Evolutionary conservation across 352 stramenopile genomes (phyloP).

Genomic region (Phytophthora brassicae): DNA sequence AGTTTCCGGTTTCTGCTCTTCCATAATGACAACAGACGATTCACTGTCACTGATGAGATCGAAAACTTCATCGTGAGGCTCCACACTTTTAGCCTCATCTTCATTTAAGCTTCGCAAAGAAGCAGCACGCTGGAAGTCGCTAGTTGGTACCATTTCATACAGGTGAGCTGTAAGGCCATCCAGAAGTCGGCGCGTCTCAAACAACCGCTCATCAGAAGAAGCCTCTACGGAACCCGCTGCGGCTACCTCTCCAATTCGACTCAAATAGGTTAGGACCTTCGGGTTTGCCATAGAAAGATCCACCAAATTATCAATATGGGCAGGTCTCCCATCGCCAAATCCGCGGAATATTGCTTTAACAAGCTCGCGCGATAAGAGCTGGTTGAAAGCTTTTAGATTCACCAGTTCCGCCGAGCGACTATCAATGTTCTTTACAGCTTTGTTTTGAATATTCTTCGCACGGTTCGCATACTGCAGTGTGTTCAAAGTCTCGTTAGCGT

Average conservation of each 20-base stretch:
- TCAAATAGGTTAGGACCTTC: constrained; percentile 57
- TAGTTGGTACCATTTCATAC: constrained; percentile 19
- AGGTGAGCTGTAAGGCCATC: constrained; percentile 24
- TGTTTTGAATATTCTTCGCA: constrained; percentile 90
- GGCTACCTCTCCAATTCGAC: constrained; percentile 53
- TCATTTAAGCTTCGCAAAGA: constrained; percentile 17
- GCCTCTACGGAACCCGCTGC: constrained; percentile 21
- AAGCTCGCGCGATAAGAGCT: constrained; percentile 66
- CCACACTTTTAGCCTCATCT: constrained; percentile 12
- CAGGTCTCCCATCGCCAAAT: constrained; percentile 18
- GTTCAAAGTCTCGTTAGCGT: constrained; percentile 75
- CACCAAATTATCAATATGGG: constrained; percentile 32
- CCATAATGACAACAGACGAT: constrained; percentile 42
- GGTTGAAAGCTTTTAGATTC: constrained; percentile 67
- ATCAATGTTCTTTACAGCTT: constrained; percentile 89
- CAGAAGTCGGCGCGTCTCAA: constrained; percentile 23
- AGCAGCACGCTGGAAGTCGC: background rate
- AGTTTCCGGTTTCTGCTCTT: constrained; percentile 26
- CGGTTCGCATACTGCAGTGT: constrained; percentile 88
- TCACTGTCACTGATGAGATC: constrained; percentile 38
- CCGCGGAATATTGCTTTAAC: constrained; percentile 55
- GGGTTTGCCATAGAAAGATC: constrained; percentile 49
- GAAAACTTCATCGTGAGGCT: constrained; percentile 20
- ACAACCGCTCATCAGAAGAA: constrained; percentile 25
- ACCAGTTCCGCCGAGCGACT: constrained; percentile 71